Conservation (phyloP, 2,329 filamentous ascomycete species). For the Botrytis pseudocinerea region DNA sequence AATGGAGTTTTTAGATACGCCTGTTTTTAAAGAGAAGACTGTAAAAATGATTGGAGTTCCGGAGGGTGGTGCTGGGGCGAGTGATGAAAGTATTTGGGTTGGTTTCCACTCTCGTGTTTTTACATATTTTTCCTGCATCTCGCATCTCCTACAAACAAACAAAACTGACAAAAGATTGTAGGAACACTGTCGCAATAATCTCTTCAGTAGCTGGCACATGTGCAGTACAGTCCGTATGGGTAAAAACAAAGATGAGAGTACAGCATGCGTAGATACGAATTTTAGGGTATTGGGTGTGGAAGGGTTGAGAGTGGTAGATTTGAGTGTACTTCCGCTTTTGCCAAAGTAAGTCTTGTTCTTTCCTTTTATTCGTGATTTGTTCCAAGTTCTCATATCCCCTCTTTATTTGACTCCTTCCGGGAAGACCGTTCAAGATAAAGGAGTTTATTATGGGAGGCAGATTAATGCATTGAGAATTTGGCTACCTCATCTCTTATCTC, state of each 20-base stretch:
- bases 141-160: background rate
- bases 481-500: background rate
- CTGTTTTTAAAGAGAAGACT: constrained; percentile 3
- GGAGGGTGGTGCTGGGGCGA: background rate
- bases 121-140: too few relatives aligned
- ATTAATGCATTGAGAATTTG: background rate
- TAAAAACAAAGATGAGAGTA: constrained; percentile 39
- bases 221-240: constrained; percentile 6
- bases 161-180: background rate
- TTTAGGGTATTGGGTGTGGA: constrained; percentile 52
- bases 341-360: constrained; percentile 44
- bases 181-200: constrained; percentile 7
- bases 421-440: background rate
- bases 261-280: constrained; percentile 51
- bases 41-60: constrained; percentile 17
- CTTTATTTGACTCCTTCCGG: background rate
- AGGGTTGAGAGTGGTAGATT: constrained; percentile 52
- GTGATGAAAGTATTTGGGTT: constrained; percentile 16
- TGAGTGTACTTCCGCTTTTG: constrained; percentile 53
- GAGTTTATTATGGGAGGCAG: background rate
- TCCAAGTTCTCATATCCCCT: background rate
- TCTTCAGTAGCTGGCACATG: constrained; percentile 17
- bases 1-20: background rate
- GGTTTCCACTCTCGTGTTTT: background rate
- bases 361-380: background rate